These are phyloP conservation scores for Hypoxylon rubiginosum DNA, from an alignment of 2,329 filamentous ascomycete genomes.

Conservation along the genomic window DNA sequence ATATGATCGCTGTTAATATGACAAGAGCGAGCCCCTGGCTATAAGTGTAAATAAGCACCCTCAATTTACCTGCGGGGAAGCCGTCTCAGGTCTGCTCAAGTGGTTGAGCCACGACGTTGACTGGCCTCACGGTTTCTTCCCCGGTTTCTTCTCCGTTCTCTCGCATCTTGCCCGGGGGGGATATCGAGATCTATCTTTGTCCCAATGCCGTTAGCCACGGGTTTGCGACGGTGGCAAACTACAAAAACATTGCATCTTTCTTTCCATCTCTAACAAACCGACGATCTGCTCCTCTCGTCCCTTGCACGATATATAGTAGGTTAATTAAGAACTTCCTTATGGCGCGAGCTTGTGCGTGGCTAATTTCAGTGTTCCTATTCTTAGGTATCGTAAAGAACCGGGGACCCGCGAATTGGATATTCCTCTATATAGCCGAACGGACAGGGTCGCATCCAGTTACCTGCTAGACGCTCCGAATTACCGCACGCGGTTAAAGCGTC, in stretches of 20 bases:
- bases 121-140: neutral
- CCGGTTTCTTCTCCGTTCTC: neutral
- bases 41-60: neutral
- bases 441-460: slow-evolving; percentile 29
- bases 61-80: slow-evolving; percentile 4
- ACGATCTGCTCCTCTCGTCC: neutral
- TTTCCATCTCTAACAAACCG: neutral
- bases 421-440: slow-evolving; percentile 44
- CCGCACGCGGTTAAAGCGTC: slow-evolving; percentile 43
- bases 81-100: neutral
- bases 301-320: slow-evolving; percentile 10
- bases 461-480: slow-evolving; percentile 43
- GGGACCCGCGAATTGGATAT: slow-evolving; percentile 18
- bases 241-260: neutral
- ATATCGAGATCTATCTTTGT: neutral
- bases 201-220: neutral
- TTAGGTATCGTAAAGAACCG: slow-evolving; percentile 20
- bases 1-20: slow-evolving; percentile 20
- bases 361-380: slow-evolving; percentile 34
- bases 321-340: slow-evolving; percentile 15
- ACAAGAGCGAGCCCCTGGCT: slow-evolving; percentile 1
- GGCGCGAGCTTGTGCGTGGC: slow-evolving; percentile 8
- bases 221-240: neutral
- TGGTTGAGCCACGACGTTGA: neutral
- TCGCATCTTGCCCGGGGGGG: neutral